Base-by-base conservation (phyloP, 1,284 basidiomycete species). In the Spongiforma sp. region DNA sequence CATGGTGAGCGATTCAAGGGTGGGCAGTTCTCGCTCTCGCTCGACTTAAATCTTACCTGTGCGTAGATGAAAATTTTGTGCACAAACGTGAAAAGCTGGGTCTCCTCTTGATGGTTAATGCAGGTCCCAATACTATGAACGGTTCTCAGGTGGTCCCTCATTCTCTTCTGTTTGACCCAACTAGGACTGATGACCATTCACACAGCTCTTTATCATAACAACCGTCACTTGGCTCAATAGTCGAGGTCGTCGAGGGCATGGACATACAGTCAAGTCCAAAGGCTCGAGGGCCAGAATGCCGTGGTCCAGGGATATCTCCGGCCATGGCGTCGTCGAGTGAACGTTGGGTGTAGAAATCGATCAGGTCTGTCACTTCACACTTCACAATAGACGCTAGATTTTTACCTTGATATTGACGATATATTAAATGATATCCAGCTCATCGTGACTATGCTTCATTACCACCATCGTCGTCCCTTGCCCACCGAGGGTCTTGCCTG, bases 151-250 rank as follows among this genome's bases (percentile, higher is more conserved):
- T 85, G 65, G 61, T 78, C 24, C 8, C 61, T 1, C 17, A 19
- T 46, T 58, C 12, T 37, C 60, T 24, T 28, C 34, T n/a, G 28
- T 34, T 12, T 10, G 41, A 34, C 17, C 17, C 19, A 9, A 10
- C 4, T 43, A 24, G 41, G 37, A 56, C 32, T 64, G 14, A 62
- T 41, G 12, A 21, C n/a, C 24, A 37, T 10, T 24, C 37, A 19
- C 68, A n/a, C n/a, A 90, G 85, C 95, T 95, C 83, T 95, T 95
- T 79, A 91, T 97, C 78, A 96, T 94, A 41, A 97, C 95, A 12
- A 88, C 89, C 58, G 82, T 88, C 48, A 90, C 90, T 5, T 80
- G 94, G 92, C 84, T 96, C 19, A 90, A n/a, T n/a, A 96, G 85
- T 93, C 24, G 86, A 91, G 74, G 90, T 93, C 52, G 88, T 92